Conservation (phyloP, 345 rosid species). For the Aquilaria malaccensis region DNA sequence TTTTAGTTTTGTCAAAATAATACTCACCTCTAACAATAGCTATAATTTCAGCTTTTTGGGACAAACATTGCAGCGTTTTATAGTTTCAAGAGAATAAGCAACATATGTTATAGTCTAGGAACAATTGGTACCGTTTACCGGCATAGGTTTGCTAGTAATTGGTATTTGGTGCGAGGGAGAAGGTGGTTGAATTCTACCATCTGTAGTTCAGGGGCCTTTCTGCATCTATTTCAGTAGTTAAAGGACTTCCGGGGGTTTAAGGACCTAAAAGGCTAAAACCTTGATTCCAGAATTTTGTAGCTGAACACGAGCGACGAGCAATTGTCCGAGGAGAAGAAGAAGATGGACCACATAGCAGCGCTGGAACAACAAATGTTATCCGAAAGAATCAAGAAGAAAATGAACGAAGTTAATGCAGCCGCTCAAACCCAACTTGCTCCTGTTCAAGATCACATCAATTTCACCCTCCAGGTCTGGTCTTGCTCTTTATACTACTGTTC, state of each 20-base stretch:
- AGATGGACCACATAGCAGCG: slow-evolving; percentile 62
- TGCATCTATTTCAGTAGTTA: not conserved
- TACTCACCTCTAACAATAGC: too few relatives aligned
- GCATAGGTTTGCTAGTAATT: too few relatives aligned
- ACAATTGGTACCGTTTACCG: too few relatives aligned
- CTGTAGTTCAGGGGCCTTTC: too few relatives aligned
- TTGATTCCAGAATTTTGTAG: not conserved
- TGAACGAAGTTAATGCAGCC: slow-evolving; percentile 57
- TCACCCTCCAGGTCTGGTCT: slow-evolving; percentile 70
- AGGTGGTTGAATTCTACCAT: too few relatives aligned
- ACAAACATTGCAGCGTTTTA: too few relatives aligned
- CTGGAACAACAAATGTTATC: slow-evolving; percentile 53
- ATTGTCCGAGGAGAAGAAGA: not conserved
- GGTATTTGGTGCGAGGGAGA: too few relatives aligned
- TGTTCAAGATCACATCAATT: slow-evolving; percentile 80
- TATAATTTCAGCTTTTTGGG: too few relatives aligned
- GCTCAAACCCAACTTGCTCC: slow-evolving; percentile 71
- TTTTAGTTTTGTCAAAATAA: too few relatives aligned
- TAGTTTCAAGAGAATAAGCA: too few relatives aligned
- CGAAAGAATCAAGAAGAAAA: slow-evolving; percentile 59
- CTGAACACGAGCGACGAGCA: too few relatives aligned
- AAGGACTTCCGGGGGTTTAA: not conserved
- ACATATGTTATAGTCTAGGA: too few relatives aligned
- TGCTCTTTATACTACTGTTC: slow-evolving; percentile 1
- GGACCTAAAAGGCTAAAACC: slow-evolving; percentile 9